phyloP scores from a whole-genome alignment of 2,329 filamentous ascomycete species.

The Penicillium carneum region DNA sequence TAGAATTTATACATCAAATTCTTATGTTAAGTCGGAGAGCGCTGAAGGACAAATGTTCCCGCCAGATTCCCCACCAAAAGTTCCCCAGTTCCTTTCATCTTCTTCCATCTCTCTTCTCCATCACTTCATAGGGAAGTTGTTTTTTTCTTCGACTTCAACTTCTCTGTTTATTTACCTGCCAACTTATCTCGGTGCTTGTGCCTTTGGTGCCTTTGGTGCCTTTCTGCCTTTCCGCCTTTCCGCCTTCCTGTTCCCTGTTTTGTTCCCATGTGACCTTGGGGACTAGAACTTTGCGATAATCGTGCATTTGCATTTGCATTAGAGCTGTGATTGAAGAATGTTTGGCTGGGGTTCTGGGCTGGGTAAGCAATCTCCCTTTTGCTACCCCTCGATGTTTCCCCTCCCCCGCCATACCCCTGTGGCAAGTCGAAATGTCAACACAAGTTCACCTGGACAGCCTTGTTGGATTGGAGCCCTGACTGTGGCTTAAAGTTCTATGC shows the following conservation, averaged over 20 bases:
- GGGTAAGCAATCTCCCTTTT: constrained; percentile 37
- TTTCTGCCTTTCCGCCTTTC: background rate
- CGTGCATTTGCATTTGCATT: constrained; percentile 20
- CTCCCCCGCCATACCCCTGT: constrained; percentile 4
- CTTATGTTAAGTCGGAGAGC: too few species aligned
- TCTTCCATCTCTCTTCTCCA: constrained; percentile 1
- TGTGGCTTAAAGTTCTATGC: background rate
- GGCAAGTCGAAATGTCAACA: constrained; percentile 5
- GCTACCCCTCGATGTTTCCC: constrained; percentile 5
- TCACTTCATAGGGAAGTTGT: background rate
- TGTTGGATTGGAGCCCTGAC: background rate
- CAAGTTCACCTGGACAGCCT: background rate
- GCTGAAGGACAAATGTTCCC: background rate
- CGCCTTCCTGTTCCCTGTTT: background rate
- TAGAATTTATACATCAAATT: background rate
- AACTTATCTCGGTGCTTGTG: background rate
- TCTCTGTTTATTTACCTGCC: background rate
- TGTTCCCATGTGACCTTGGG: constrained; percentile 13
- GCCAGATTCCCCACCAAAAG: constrained; percentile 18
- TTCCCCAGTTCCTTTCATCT: constrained; percentile 5
- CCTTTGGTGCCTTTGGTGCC: background rate
- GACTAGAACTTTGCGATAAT: constrained; percentile 14
- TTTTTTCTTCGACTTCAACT: background rate
- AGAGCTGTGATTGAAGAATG: constrained; percentile 30
- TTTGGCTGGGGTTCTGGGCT: constrained; percentile 46